Percentiles rank a stretch among this genome's conserved stretches.
Evolutionary conservation across 192 early-diverging fungal genomes (phyloP).

Genomic region (Podila horticola): DNA sequence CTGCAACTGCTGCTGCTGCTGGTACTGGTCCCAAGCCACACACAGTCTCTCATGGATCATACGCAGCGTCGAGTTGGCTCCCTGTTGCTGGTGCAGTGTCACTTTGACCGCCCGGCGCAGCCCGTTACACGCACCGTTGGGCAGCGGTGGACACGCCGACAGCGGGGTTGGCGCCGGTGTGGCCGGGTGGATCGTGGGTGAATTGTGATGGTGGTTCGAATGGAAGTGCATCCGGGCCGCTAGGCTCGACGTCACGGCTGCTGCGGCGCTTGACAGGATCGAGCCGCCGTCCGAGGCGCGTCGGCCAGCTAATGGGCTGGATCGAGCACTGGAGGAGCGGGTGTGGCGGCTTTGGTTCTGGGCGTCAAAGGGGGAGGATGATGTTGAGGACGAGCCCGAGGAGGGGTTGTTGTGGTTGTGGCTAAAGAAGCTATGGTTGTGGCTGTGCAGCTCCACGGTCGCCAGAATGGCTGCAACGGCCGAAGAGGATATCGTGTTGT

Average conservation of each 20-base stretch:
- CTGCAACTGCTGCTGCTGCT: neutral
- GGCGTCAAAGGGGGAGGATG: neutral
- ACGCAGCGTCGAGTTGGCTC: conserved; percentile 39
- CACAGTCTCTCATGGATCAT: conserved; percentile 34
- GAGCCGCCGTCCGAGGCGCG: conserved; percentile 42
- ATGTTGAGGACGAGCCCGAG: conserved; percentile 4
- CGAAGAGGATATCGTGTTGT: conserved; percentile 15
- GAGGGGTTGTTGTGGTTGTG: conserved; percentile 2
- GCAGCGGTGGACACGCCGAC: no score
- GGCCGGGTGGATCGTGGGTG: neutral
- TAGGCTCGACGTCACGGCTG: conserved; percentile 27
- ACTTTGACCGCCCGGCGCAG: conserved; percentile 21
- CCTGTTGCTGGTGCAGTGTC: conserved; percentile 45
- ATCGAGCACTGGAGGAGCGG: neutral
- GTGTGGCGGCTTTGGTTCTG: neutral
- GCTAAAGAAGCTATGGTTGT: conserved; percentile 5
- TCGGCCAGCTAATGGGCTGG: neutral
- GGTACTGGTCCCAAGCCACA: conserved; percentile 24
- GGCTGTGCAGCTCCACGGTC: conserved; percentile 6
- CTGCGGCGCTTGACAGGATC: conserved; percentile 39
- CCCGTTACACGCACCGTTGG: neutral
- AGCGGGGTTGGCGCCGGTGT: no score
- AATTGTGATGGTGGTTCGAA: neutral
- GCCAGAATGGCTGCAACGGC: conserved; percentile 26
- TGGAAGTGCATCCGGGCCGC: conserved; percentile 9